These are phyloP conservation scores for Rubus parviflorus DNA, from an alignment of 306 rosid genomes.

Conservation along the genomic window DNA sequence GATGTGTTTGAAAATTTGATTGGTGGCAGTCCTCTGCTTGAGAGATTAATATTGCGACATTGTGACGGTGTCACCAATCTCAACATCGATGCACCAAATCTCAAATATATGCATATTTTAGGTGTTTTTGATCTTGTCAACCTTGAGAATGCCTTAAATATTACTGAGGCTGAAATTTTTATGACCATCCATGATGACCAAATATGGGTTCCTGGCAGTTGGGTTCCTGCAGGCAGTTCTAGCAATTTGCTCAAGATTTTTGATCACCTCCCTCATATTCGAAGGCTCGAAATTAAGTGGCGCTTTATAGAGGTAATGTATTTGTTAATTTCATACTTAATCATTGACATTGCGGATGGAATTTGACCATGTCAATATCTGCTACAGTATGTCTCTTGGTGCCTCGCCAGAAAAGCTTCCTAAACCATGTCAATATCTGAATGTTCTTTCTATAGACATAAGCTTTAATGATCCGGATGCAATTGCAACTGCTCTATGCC, in stretches of 20 bases:
- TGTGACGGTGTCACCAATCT: slow-evolving; percentile 48
- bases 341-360: neutral
- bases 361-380: neutral
- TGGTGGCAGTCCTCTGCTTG: slow-evolving; percentile 47
- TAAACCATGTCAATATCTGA: slow-evolving; percentile 39
- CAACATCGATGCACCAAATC: slow-evolving; percentile 45
- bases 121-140: slow-evolving; percentile 34
- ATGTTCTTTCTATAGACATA: slow-evolving; percentile 45
- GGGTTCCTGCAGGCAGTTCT: neutral
- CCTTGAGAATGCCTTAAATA: slow-evolving; percentile 40
- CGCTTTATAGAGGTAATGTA: slow-evolving; percentile 49
- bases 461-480: slow-evolving; percentile 47
- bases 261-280: slow-evolving; percentile 35
- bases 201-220: slow-evolving; percentile 5
- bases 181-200: neutral
- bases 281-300: slow-evolving; percentile 46
- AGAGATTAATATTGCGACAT: slow-evolving; percentile 45
- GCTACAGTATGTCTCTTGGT: slow-evolving; percentile 45
- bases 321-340: neutral
- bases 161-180: slow-evolving; percentile 31
- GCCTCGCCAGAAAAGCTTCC: slow-evolving; percentile 42
- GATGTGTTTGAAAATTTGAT: slow-evolving; percentile 46
- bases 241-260: slow-evolving; percentile 49
- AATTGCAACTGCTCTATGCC: slow-evolving; percentile 49
- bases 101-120: neutral